Percentiles rank a stretch among this genome's conserved stretches.
Evolutionary conservation across 345 rosid genomes (phyloP).

Genomic region (Linum lewisii): DNA sequence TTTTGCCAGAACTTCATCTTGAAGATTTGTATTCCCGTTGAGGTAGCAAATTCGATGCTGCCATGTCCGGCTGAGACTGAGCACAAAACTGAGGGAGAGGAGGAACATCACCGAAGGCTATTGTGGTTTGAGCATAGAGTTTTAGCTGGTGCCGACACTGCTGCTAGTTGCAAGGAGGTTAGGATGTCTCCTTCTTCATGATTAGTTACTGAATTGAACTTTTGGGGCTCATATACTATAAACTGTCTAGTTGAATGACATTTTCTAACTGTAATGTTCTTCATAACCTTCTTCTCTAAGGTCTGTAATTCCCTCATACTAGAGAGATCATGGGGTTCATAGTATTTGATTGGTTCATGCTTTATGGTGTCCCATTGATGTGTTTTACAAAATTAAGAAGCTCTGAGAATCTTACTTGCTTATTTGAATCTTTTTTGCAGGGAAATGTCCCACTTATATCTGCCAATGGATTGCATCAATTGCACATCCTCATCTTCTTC

Average conservation of each 20-base stretch:
- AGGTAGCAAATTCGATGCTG: conserved; percentile 54
- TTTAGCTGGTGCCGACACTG: conserved; percentile 23
- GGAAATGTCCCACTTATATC: conserved; percentile 69
- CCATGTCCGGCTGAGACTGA: conserved; percentile 36
- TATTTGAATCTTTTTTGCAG: conserved; percentile 20
- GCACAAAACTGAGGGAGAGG: conserved; percentile 8
- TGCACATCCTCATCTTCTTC: conserved; percentile 91
- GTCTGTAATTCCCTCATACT: no score
- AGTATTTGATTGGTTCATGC: no score
- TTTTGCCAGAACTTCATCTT: conserved; percentile 56
- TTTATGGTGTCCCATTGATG: no score
- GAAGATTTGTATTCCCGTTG: conserved; percentile 51
- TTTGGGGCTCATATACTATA: no score
- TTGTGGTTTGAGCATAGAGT: conserved; percentile 49
- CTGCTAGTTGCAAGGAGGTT: conserved; percentile 49
- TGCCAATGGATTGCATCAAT: conserved; percentile 55
- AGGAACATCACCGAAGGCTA: conserved; percentile 43
- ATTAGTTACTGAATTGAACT: conserved; percentile 3
- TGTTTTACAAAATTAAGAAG: no score
- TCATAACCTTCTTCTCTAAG: no score
- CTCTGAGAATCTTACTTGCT: no score
- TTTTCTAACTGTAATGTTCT: no score
- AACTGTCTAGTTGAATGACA: no score
- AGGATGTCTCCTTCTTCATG: not conserved
- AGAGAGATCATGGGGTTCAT: no score